phyloP scores from a whole-genome alignment of 2,329 filamentous ascomycete species.

The Pseudocercospora macadamiae region DNA sequence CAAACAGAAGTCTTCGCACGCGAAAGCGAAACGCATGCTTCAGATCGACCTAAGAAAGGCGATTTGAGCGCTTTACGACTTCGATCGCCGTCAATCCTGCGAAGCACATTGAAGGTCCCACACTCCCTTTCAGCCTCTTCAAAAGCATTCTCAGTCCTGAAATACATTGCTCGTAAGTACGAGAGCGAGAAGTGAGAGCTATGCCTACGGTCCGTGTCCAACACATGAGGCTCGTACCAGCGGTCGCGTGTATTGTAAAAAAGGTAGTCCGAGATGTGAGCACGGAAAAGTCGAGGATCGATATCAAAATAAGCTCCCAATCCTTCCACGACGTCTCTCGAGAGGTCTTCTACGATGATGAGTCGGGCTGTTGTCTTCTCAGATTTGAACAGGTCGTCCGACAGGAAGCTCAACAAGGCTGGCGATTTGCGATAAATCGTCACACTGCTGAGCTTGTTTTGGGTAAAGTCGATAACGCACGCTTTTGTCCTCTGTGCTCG shows the following conservation, averaged over 20 bases:
- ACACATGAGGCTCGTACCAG: constrained; percentile 45
- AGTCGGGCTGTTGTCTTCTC: constrained; percentile 38
- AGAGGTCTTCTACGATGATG: constrained; percentile 53
- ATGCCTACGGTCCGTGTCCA: constrained; percentile 38
- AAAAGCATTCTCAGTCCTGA: constrained; percentile 34
- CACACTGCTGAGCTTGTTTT: background rate
- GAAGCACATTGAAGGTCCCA: constrained; percentile 45
- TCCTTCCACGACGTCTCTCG: constrained; percentile 47
- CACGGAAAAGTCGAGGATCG: constrained; percentile 54
- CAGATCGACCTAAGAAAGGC: constrained; percentile 30
- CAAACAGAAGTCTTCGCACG: constrained; percentile 47
- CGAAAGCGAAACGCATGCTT: constrained; percentile 42
- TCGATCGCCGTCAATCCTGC: constrained; percentile 45
- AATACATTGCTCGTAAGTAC: constrained; percentile 46
- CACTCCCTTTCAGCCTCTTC: constrained; percentile 37
- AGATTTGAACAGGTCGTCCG: background rate
- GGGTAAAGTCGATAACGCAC: constrained; percentile 25
- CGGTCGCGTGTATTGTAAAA: constrained; percentile 51
- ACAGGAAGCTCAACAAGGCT: background rate
- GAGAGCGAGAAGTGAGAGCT: constrained; percentile 18
- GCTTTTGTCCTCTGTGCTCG: constrained; percentile 24
- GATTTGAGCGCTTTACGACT: constrained; percentile 34
- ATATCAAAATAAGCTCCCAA: constrained; percentile 46
- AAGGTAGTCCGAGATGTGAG: constrained; percentile 50
- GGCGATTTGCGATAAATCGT: background rate